Conservation (phyloP, 148 eudicot species). For the Diospyros kaki region DNA sequence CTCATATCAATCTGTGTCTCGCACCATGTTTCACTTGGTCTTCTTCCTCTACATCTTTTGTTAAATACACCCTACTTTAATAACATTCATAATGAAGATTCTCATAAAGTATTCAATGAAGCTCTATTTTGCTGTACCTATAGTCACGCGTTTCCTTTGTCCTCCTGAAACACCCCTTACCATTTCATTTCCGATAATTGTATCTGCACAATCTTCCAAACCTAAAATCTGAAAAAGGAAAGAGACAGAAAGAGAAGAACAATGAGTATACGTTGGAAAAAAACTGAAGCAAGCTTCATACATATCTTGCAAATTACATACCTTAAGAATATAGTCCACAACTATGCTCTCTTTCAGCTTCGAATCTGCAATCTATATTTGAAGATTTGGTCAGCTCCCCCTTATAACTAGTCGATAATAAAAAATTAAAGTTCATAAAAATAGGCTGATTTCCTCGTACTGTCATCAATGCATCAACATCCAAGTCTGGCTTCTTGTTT, state of each 20-base stretch:
- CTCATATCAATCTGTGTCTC: no score
- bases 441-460: constrained; percentile 17
- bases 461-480: constrained; percentile 64
- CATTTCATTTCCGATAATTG: constrained; percentile 70
- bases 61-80: neutral
- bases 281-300: neutral
- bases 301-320: neutral
- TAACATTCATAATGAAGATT: neutral
- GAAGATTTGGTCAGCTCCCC: neutral
- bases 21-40: no score
- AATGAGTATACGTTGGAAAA: neutral
- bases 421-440: neutral
- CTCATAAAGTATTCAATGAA: neutral
- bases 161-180: constrained; percentile 78
- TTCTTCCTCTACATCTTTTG: no score
- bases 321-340: neutral
- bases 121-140: constrained; percentile 29
- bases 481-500: constrained; percentile 64
- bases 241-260: neutral
- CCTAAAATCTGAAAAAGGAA: constrained; percentile 46
- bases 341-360: neutral
- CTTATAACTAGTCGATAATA: neutral
- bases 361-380: neutral
- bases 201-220: constrained; percentile 64
- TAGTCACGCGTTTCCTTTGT: constrained; percentile 72